Percentiles rank a stretch among this genome's conserved stretches.
phyloP scores from a whole-genome alignment of 2,329 filamentous ascomycete genomes.

The Fusarium drepaniforme region DNA sequence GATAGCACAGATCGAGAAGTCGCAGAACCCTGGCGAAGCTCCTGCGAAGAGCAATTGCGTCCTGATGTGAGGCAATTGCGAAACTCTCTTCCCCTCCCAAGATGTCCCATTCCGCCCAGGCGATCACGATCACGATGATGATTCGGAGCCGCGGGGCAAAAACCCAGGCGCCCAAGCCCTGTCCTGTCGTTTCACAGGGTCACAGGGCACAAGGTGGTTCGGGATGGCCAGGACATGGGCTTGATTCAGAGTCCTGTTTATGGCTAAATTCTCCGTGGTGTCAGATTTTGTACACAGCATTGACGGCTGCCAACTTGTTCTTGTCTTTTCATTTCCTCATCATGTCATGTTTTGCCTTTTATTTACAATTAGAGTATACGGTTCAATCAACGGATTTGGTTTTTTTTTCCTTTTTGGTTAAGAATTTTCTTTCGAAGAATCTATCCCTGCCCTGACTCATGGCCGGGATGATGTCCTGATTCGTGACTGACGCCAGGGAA shows the following conservation, averaged over 20 bases:
- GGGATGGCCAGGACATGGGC: slow-evolving; percentile 25
- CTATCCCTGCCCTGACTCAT: slow-evolving; percentile 9
- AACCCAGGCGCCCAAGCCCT: slow-evolving; percentile 19
- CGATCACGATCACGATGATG: slow-evolving; percentile 18
- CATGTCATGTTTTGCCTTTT: background rate
- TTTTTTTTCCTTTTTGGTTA: slow-evolving; percentile 4
- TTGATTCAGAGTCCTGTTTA: slow-evolving; percentile 21
- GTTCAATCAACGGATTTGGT: slow-evolving; percentile 34
- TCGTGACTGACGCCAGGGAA: slow-evolving; percentile 29
- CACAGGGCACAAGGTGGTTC: slow-evolving; percentile 27
- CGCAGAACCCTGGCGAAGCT: slow-evolving; percentile 89
- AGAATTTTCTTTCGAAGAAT: slow-evolving; percentile 5
- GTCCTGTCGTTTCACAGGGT: slow-evolving; percentile 25
- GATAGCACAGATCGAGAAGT: slow-evolving; percentile 94
- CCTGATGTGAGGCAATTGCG: slow-evolving; percentile 74
- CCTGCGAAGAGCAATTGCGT: slow-evolving; percentile 83
- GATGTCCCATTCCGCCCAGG: background rate
- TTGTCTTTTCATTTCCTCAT: slow-evolving; percentile 19
- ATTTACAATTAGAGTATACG: slow-evolving; percentile 36
- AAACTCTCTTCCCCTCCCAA: background rate
- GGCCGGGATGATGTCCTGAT: slow-evolving; percentile 21
- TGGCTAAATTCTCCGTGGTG: slow-evolving; percentile 34
- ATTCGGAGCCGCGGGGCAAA: slow-evolving; percentile 33
- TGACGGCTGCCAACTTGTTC: background rate
- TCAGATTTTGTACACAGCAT: slow-evolving; percentile 10